Base-by-base conservation (phyloP, 2,329 filamentous ascomycete genomes). In the Fusarium sp. region DNA sequence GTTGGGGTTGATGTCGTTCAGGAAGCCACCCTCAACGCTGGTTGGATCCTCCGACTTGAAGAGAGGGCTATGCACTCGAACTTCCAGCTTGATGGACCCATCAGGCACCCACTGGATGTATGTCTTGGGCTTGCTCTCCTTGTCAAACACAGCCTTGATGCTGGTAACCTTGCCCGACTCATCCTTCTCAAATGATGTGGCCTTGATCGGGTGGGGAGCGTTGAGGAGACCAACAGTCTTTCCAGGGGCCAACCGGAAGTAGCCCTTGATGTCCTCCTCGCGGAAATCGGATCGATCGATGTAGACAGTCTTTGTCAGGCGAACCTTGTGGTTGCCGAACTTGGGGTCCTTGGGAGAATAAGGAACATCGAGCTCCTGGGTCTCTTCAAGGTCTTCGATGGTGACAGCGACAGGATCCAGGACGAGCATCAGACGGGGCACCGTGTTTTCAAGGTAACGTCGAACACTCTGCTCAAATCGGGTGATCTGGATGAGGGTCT, bases 81-180 rank as follows among this genome's bases (percentile, higher is more conserved):
- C 93, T 81, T 95, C 93, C 14, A 92, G 92, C 74, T 91, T 90
- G 16, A 87, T 87, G 1, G 92, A 89, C 2, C 90, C 92, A 42
- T 91, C 90, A 6, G 91, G 80, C 7, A 98, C 93, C 96, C 96
- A 98, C 80, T 98, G 95, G 80, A 98, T 97, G 79, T 91, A 94
- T 2, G 94, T 92, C 84, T 97, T 96, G 46, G 92, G 90, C 77
- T 92, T 91, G 20, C 87, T 89, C 69, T 94, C 92, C 67, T 92
- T 93, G 70, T 94, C 92, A 63, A 91, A 92, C 1, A 83, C 78
- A 22, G 80, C 92, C 40, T 87, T 87, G 66, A 96, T 89, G 71
- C 91, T 89, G 2, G 87, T 92, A 57, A 96, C 88, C 67, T 88
- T 87, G 60, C 92, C 92, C 5, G 88, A 81, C 58, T 88, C 84